Evolutionary conservation across 1,139 yeast species (phyloP).

Genomic region (Nematodospora anomalae): DNA sequence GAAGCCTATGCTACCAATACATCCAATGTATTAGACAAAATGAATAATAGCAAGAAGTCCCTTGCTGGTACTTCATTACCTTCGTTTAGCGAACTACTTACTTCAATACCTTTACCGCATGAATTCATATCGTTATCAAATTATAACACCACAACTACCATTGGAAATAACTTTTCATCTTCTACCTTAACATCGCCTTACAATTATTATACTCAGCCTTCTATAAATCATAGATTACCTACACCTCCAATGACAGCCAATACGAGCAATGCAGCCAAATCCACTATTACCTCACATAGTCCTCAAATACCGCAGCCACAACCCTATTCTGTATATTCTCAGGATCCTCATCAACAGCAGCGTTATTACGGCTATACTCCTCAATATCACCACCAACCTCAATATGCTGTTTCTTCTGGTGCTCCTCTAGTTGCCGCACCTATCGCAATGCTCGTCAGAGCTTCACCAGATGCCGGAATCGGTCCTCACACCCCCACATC

Average conservation of each 20-base stretch:
- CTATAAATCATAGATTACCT: slow-evolving; percentile 11
- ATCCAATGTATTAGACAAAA: neutral
- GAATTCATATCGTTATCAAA: slow-evolving; percentile 14
- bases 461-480: slow-evolving; percentile 1
- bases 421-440: slow-evolving; percentile 1
- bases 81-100: slow-evolving; percentile 38
- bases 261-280: neutral
- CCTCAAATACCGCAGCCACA: slow-evolving; percentile 5
- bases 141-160: slow-evolving; percentile 4
- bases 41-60: neutral
- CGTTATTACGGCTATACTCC: neutral
- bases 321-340: slow-evolving; percentile 1
- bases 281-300: too few species aligned
- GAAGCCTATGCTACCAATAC: neutral
- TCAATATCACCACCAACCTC: slow-evolving; percentile 1
- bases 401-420: neutral
- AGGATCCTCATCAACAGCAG: too few species aligned
- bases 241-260: slow-evolving; percentile 10
- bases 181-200: slow-evolving; percentile 7
- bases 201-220: slow-evolving; percentile 7
- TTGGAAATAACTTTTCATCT: neutral
- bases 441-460: neutral
- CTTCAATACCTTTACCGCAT: slow-evolving; percentile 27
- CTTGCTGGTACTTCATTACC: slow-evolving; percentile 27
- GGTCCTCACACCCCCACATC: slow-evolving; percentile 11